Conservation (phyloP, 306 rosid species). For the Cucumis cinereus region DNA sequence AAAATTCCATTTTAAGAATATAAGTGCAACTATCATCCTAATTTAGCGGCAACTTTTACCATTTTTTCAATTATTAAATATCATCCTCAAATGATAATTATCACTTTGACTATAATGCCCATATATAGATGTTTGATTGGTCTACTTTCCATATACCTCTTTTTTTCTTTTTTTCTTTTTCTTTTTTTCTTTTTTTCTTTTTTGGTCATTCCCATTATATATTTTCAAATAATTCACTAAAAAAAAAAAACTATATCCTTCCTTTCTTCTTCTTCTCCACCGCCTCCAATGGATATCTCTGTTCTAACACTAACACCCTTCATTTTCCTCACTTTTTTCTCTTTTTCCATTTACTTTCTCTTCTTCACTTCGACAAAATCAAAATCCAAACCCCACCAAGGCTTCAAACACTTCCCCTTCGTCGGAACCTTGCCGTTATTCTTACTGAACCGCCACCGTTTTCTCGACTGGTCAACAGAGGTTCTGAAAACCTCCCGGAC, state of each 20-base stretch:
- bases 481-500: conserved; percentile 29
- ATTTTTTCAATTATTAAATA: no score
- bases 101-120: no score
- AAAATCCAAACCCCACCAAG: conserved; percentile 5
- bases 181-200: no score
- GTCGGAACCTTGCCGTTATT: conserved; percentile 39
- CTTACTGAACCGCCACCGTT: conserved; percentile 41
- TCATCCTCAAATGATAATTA: no score
- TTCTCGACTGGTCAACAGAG: conserved; percentile 46
- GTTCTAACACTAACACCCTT: not conserved
- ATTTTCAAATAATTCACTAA: not conserved
- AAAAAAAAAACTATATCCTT: not conserved
- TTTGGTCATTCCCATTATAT: not conserved
- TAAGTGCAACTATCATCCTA: no score
- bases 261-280: not conserved
- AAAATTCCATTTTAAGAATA: no score
- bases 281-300: conserved; percentile 12
- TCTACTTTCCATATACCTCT: no score
- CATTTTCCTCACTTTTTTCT: not conserved
- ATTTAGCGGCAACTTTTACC: no score
- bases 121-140: no score
- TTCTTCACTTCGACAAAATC: not conserved
- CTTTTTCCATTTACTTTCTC: conserved; percentile 15
- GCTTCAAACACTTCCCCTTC: conserved; percentile 40
- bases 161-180: no score